Conservation (phyloP, 495 filamentous ascomycete species). For the Xylaria curta region DNA sequence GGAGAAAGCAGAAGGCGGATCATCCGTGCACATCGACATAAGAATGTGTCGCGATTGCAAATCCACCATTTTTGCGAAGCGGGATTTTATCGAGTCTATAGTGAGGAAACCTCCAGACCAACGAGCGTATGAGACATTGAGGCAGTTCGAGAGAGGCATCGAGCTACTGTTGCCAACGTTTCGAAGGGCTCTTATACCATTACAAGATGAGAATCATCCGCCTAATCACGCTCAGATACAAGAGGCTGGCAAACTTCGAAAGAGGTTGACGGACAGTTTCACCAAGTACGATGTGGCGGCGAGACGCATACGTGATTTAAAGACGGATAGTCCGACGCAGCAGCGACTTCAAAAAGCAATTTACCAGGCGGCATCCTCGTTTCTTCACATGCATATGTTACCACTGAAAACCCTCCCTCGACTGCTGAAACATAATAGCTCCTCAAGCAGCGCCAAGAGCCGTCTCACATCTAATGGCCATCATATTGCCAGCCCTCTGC, state of each 20-base stretch:
- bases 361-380: constrained; percentile 80
- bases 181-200: constrained; percentile 72
- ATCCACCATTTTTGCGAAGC: constrained; percentile 79
- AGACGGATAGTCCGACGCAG: constrained; percentile 73
- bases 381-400: constrained; percentile 91
- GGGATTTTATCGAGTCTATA: constrained; percentile 78
- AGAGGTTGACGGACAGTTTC: constrained; percentile 89
- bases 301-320: constrained; percentile 79
- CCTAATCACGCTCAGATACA: constrained; percentile 77
- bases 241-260: constrained; percentile 90
- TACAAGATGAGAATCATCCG: constrained; percentile 54
- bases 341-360: constrained; percentile 80
- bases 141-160: constrained; percentile 91
- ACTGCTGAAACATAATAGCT: constrained; percentile 73
- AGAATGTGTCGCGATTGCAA: constrained; percentile 93
- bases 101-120: constrained; percentile 74
- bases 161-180: constrained; percentile 84
- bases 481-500: constrained; percentile 47
- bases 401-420: constrained; percentile 86
- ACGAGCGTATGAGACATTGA: constrained; percentile 82
- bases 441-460: constrained; percentile 53
- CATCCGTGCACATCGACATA: constrained; percentile 76
- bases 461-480: constrained; percentile 45
- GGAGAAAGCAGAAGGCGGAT: constrained; percentile 46
- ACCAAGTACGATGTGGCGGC: constrained; percentile 87